Base-by-base conservation (phyloP, 1,139 yeast genomes). In the Taiozyma onychis region DNA sequence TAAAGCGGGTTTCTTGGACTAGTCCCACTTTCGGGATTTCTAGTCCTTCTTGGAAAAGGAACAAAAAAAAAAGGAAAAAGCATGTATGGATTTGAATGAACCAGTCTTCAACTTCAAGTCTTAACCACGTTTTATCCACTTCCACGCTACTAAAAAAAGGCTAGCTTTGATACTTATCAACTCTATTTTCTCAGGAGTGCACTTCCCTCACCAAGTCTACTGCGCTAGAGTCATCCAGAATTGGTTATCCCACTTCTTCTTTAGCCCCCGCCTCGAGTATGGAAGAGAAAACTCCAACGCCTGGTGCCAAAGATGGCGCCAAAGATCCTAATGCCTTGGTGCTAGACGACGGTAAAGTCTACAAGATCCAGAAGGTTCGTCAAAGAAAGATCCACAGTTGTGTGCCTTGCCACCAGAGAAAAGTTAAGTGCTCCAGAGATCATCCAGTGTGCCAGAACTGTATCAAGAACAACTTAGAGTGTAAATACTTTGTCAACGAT, bases 351-450 rank as follows among this genome's bases (percentile, higher is more conserved):
- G 82, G 85, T 7, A 62, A 63, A 48, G 63, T 65, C 11, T 75
- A 77, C 70, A 81, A 81, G 62, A 77, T 80, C 9, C 86, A 81
- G 56, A 79, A 77, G 52, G 70, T 81, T 6, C 73, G 86, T 53
- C 86, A 81, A 61, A 64, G 86, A 49, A 73, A 75, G 58, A 79
- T 81, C 45, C 67, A 77, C 47, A 74, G 80, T 52, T 81, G 86
- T 65, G 78, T 81, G 14, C 75, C 81, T 44, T 81, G 86, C 55
- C 86, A 81, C 61, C 78, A 81, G 49, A 73, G 82, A 51, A 81
- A 81, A 63, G 79, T 80, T 57, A 79, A 79, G 60, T 81, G 86
- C 59, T 74, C 81, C 2, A 67, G 85, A 51, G 76, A 69, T 10
- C 61, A 57, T 27, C 68, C 68, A 2, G 54, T 56, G 3, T 81